A percentile compares a stretch with the other conserved stretches of the same genome.
Conservation (phyloP, 148 eudicot genomes). For the Vaccinium myrtillus region DNA sequence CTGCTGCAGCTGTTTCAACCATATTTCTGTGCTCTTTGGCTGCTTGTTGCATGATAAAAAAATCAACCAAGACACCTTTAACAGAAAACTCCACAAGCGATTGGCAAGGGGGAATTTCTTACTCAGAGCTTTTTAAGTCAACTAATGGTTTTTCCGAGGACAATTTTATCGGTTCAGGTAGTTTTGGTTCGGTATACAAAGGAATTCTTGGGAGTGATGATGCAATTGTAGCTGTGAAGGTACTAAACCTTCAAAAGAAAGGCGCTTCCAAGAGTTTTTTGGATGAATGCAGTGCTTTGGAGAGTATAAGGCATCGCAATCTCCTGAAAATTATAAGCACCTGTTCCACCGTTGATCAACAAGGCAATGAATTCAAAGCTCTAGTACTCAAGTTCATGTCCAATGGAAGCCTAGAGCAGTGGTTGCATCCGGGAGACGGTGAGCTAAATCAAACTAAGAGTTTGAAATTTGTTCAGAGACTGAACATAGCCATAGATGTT, state of each 20-base stretch:
- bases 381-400: slow-evolving; percentile 21
- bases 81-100: background rate
- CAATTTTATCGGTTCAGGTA: slow-evolving; percentile 30
- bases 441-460: background rate
- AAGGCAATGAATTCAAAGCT: slow-evolving; percentile 21
- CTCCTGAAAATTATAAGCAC: slow-evolving; percentile 15
- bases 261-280: slow-evolving; percentile 31
- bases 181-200: slow-evolving; percentile 31
- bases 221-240: slow-evolving; percentile 27
- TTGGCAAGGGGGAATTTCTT: slow-evolving; percentile 20
- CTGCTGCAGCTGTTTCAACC: background rate
- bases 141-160: slow-evolving; percentile 29
- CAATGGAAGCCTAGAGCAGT: slow-evolving; percentile 24
- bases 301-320: slow-evolving; percentile 20
- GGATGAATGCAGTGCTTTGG: slow-evolving; percentile 21
- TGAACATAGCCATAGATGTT: slow-evolving; percentile 21
- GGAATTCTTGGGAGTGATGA: slow-evolving; percentile 12
- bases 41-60: background rate
- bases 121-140: slow-evolving; percentile 15
- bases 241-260: slow-evolving; percentile 26
- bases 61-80: background rate
- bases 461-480: background rate
- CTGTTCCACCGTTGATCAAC: slow-evolving; percentile 21
- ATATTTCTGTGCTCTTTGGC: background rate
- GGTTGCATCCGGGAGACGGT: slow-evolving; percentile 13